Evolutionary conservation across 805 yeast species (phyloP), one percentile per base, ranked within the genome.

Genomic region (Yarrowia divulgata): DNA sequence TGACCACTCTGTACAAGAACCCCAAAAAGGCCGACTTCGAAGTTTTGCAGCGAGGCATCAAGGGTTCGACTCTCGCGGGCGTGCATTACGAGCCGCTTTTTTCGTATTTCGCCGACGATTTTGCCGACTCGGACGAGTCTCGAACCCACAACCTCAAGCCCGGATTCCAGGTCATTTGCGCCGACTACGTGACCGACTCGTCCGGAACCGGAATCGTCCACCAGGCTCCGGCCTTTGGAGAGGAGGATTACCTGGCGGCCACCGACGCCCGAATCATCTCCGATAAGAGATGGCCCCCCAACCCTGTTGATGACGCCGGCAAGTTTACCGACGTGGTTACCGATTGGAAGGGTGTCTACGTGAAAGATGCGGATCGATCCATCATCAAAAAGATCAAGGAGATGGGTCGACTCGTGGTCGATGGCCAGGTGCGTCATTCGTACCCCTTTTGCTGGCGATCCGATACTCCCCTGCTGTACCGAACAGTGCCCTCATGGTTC

Each of bases 391-490:
- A 85, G 72, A 84, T 95, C 78, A 90, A 95, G 70, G 90, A 87
- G 67, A 79, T 83, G 48, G 98, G 97, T 66, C 85, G 89, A 73
- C 74, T 95, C 45, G 83, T 95, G 73, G 85, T 87, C 52, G 89
- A 88, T 70, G 83, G 91, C 52, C 98, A 95, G 84, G 85, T 93
- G 73, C 88, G 88, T 82, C 99, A 95, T 85, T 90, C 97, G 80
- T 95, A 95, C 81, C 99, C 99, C 76, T 95, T 95, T 90, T 95
- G 99, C 84, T 95, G 99, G 99, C 90, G 99, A 86, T 94, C 98
- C 3, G 99, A 95, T 78, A 95, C 99, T 39, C 99, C 99, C 68
- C 87, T 95, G 78, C 80, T 95, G 73, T 95, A 95, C 84, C 88
- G 97, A 83, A 89, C 97, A 46, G 98, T 95, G 73, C 99, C 99